phyloP scores from a whole-genome alignment of 495 filamentous ascomycete genomes.

The Pseudevernia furfuracea region DNA sequence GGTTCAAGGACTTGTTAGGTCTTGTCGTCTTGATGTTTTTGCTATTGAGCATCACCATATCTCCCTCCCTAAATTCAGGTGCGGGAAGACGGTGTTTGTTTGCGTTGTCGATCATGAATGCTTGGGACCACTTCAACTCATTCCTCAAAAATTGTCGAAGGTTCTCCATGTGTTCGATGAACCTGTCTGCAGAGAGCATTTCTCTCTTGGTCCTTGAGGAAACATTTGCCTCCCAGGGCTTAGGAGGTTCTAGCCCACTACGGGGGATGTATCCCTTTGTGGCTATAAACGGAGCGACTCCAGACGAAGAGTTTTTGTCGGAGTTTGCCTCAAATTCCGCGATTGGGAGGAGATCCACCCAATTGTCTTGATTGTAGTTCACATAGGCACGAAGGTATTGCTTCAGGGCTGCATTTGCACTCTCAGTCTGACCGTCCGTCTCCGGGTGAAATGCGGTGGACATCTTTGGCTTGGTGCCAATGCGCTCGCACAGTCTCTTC shows the following conservation, averaged over 20 bases:
- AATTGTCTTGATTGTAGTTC: constrained; percentile 1
- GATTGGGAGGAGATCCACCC: background rate
- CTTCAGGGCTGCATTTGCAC: background rate
- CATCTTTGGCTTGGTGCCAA: background rate
- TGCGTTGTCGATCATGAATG: too few relatives aligned
- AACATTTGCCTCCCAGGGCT: too few relatives aligned
- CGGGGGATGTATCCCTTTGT: background rate
- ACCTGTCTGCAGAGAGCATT: too few relatives aligned
- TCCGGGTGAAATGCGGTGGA: background rate
- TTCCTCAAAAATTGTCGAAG: too few relatives aligned
- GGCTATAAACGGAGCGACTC: background rate
- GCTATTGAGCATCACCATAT: too few relatives aligned
- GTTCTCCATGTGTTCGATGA: too few relatives aligned
- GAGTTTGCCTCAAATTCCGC: background rate
- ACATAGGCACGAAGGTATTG: background rate
- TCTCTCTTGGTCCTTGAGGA: too few relatives aligned
- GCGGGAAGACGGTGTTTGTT: too few relatives aligned
- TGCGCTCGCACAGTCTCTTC: background rate
- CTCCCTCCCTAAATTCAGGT: too few relatives aligned
- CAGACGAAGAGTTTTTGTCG: background rate
- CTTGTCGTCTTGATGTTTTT: too few relatives aligned
- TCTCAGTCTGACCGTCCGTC: background rate
- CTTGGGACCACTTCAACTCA: too few relatives aligned
- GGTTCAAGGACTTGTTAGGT: too few relatives aligned
- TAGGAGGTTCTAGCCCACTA: background rate